phyloP scores from a whole-genome alignment of 2,329 filamentous ascomycete genomes.

The Cladosporium cucumerinum region DNA sequence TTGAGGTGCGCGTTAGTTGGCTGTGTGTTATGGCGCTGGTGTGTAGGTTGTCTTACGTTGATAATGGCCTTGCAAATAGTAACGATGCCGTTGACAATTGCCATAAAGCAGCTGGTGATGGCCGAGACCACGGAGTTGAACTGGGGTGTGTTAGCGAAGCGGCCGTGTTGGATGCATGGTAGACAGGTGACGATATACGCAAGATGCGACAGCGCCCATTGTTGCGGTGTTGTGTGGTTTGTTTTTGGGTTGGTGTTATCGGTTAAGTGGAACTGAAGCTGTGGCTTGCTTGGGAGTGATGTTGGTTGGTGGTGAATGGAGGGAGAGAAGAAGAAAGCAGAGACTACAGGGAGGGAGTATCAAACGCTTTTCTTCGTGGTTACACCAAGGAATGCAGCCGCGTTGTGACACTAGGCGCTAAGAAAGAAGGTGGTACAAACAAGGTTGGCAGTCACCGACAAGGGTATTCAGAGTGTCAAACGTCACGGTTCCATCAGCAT shows the following conservation, averaged over 20 bases:
- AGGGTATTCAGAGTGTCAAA: not conserved
- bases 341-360: not conserved
- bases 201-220: slow-evolving; percentile 83
- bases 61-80: slow-evolving; percentile 46
- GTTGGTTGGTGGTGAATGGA: not conserved
- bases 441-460: slow-evolving; percentile 1
- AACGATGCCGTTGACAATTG: slow-evolving; percentile 46
- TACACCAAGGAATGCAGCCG: slow-evolving; percentile 13
- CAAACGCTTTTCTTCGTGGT: slow-evolving; percentile 6
- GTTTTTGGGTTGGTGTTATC: slow-evolving; percentile 2
- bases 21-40: not conserved
- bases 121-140: slow-evolving; percentile 45
- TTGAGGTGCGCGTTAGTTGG: slow-evolving; percentile 17
- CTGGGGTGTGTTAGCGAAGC: slow-evolving; percentile 31
- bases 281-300: slow-evolving; percentile 7
- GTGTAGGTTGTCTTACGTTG: slow-evolving; percentile 30
- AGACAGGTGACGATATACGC: slow-evolving; percentile 60
- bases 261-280: slow-evolving; percentile 9
- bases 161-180: not conserved
- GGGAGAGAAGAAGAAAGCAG: not conserved
- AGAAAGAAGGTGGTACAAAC: slow-evolving; percentile 4
- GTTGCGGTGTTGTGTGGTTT: slow-evolving; percentile 13
- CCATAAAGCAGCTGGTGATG: slow-evolving; percentile 47
- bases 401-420: not conserved
- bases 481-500: slow-evolving; percentile 3